These are phyloP conservation scores for Pterocarpus macrocarpus DNA, from an alignment of 306 rosid species.

Conservation along the genomic window DNA sequence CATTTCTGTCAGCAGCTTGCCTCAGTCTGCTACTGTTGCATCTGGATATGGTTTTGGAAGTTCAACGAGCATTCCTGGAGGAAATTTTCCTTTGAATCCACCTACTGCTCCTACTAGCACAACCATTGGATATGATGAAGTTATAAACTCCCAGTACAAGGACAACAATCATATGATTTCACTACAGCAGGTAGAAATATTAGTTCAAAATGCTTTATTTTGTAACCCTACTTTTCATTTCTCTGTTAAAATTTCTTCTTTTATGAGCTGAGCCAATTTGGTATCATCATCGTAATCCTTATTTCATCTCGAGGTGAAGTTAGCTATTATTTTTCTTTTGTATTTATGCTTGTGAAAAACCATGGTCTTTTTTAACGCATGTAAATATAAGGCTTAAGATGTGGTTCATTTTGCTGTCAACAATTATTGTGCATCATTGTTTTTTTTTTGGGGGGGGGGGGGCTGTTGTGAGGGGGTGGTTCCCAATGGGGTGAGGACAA, in stretches of 20 bases:
- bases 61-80: conserved; percentile 91
- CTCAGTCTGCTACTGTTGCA: conserved; percentile 88
- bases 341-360: too few species aligned
- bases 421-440: too few species aligned
- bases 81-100: conserved; percentile 84
- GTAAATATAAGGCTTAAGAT: too few species aligned
- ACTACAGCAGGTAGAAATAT: conserved; percentile 81
- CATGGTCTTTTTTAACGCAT: too few species aligned
- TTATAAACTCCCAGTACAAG: conserved; percentile 85
- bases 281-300: background rate
- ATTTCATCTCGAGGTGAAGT: too few species aligned
- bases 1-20: conserved; percentile 94
- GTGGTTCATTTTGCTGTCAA: conserved; percentile 9
- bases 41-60: conserved; percentile 94
- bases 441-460: too few species aligned
- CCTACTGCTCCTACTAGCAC: conserved; percentile 81
- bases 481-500: background rate
- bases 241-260: conserved; percentile 14
- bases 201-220: background rate
- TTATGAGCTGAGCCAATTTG: background rate
- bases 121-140: conserved; percentile 87
- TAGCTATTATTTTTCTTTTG: too few species aligned
- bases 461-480: too few species aligned
- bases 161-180: conserved; percentile 88
- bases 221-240: background rate